phyloP scores from a whole-genome alignment of 495 filamentous ascomycete species.

The Penicillium pulvis region DNA sequence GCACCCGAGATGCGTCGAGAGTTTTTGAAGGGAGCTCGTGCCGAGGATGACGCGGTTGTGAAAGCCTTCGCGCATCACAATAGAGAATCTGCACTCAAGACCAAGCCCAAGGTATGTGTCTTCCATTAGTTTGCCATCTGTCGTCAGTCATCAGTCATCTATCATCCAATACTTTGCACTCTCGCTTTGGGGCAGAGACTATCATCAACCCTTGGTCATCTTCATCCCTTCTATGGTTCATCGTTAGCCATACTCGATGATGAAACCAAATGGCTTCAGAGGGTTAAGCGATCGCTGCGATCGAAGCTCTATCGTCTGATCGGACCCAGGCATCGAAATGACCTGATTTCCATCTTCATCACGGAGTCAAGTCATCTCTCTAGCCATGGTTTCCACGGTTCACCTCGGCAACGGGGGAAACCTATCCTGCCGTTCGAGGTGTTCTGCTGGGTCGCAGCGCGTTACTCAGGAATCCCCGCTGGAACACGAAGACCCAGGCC shows the following conservation, averaged over 20 bases:
- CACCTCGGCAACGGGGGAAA: background rate
- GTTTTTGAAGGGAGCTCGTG: slow-evolving; percentile 60
- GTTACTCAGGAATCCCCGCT: background rate
- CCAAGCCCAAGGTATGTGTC: slow-evolving; percentile 74
- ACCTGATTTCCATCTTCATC: slow-evolving; percentile 1
- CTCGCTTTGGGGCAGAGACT: background rate
- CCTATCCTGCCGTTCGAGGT: background rate
- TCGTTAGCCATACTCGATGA: background rate
- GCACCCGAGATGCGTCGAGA: slow-evolving; percentile 57
- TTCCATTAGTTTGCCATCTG: background rate
- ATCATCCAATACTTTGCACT: background rate
- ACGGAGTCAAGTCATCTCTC: background rate
- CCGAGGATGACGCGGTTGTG: slow-evolving; percentile 61
- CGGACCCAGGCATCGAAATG: slow-evolving; percentile 2
- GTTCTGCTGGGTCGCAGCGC: background rate
- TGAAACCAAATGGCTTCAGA: background rate
- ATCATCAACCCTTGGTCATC: background rate
- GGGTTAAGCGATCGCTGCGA: background rate
- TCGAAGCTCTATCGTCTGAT: slow-evolving; percentile 6
- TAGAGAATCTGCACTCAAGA: slow-evolving; percentile 74
- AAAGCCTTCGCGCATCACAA: slow-evolving; percentile 70
- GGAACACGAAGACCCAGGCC: slow-evolving; percentile 2
- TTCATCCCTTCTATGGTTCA: background rate
- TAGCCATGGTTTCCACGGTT: slow-evolving; percentile 1
- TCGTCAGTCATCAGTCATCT: background rate